phyloP scores from a whole-genome alignment of 371 early-diverging fungal species.

The Mortierella sp. region DNA sequence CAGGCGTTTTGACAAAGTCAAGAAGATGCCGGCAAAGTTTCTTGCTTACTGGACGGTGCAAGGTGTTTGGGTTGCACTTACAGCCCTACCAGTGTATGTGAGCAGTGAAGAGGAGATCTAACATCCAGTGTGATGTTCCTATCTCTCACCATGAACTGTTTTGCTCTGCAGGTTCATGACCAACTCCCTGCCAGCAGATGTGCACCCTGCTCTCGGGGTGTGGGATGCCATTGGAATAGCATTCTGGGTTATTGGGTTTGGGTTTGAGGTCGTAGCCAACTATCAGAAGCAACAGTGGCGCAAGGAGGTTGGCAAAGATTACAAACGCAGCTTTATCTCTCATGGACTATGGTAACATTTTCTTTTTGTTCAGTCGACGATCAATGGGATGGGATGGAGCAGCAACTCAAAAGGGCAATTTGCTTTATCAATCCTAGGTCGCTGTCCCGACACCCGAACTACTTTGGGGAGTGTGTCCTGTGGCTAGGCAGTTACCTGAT shows the following conservation, averaged over 20 bases:
- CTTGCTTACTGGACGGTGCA: constrained; percentile 47
- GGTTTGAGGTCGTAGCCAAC: constrained; percentile 38
- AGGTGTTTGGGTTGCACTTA: constrained; percentile 44
- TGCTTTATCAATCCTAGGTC: constrained; percentile 35
- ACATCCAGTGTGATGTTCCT: too few relatives aligned
- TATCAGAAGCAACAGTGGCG: constrained; percentile 48
- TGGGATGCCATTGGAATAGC: constrained; percentile 30
- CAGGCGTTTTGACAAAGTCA: constrained; percentile 47
- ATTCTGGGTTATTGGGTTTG: constrained; percentile 38
- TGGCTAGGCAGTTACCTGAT: constrained; percentile 44
- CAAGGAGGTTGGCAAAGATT: constrained; percentile 34
- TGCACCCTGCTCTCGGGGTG: constrained; percentile 31
- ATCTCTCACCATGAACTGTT: too few relatives aligned
- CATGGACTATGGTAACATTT: constrained; percentile 44
- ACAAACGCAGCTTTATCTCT: constrained; percentile 49
- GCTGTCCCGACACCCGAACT: constrained; percentile 50
- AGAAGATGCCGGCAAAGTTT: constrained; percentile 22
- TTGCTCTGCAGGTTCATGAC: constrained; percentile 20
- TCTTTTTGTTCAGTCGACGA: too few relatives aligned
- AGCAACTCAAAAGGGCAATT: too few relatives aligned
- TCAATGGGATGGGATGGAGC: too few relatives aligned
- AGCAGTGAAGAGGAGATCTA: not conserved
- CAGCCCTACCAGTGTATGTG: constrained; percentile 47
- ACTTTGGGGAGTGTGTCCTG: constrained; percentile 51
- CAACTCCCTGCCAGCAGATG: constrained; percentile 33